A percentile compares a stretch with the other conserved stretches of the same genome.
Conservation (phyloP, 768 basidiomycete genomes). For the Tricholoma sp. region DNA sequence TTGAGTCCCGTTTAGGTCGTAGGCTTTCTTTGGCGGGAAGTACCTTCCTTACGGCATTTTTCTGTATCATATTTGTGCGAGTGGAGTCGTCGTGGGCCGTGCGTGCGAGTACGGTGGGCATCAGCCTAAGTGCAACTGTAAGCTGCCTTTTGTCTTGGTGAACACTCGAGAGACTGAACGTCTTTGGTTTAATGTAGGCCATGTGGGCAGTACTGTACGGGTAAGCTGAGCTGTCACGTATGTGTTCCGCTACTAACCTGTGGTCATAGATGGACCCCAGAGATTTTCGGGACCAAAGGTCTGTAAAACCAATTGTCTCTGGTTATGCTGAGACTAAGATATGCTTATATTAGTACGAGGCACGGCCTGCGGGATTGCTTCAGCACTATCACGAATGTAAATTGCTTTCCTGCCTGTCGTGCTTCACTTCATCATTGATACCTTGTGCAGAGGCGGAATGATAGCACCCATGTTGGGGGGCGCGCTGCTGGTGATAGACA, state of each 20-base stretch:
- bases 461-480: conserved; percentile 82
- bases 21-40: conserved; percentile 69
- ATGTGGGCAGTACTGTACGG: conserved; percentile 91
- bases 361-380: conserved; percentile 84
- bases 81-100: conserved; percentile 55
- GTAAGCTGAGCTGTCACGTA: conserved; percentile 16
- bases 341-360: conserved; percentile 55
- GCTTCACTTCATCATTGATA: background rate
- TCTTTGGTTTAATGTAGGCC: conserved; percentile 35
- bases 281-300: conserved; percentile 81
- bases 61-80: conserved; percentile 64
- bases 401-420: conserved; percentile 19
- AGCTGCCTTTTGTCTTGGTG: conserved; percentile 8
- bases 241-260: background rate
- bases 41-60: conserved; percentile 71
- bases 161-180: background rate
- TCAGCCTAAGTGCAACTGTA: conserved; percentile 73
- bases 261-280: conserved; percentile 66
- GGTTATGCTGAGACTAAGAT: background rate
- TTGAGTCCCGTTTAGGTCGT: conserved; percentile 66
- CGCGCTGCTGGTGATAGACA: conserved; percentile 57
- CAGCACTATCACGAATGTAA: conserved; percentile 79
- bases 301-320: conserved; percentile 5
- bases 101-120: conserved; percentile 66
- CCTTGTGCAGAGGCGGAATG: conserved; percentile 69